Base-by-base conservation (phyloP, 2,329 filamentous ascomycete species). In the Pseudopyrenochaeta lycopersici region DNA sequence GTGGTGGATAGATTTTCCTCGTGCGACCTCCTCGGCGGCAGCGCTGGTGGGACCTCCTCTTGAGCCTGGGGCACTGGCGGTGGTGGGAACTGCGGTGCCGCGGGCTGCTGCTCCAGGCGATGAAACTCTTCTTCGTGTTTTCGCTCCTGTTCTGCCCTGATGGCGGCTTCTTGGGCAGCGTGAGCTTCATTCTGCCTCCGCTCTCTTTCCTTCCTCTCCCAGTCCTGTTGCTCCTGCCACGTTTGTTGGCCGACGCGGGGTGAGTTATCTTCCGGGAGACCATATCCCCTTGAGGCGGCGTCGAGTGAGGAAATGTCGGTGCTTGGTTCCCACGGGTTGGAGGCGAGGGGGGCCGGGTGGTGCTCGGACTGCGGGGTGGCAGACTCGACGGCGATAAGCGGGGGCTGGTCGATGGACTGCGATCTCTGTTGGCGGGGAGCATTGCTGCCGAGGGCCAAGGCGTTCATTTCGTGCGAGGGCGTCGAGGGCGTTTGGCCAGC, bases 401-500 rank as follows among this genome's bases (percentile, higher is more conserved):
- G 72, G 3, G 73, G 63, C 32, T 72, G 63, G 23, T 74, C 50
- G 17, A 51, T 35, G 1, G 59, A 56, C 15, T 60, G 45, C 10
- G 63, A 47, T 12, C 43, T 42, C 40, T 67, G 52, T 18, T 46
- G 7, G 4, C 56, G 39, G 7, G 60, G 40, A 7, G 55, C 49
- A 33, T 56, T 46, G 35, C 68, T 66, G 35, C 70, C 62, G 5
- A 80, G 45, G 2, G 69, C 72, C 31, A 80, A 54, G 11, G 74
- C 68, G 14, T 74, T 71, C 52, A 80, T 64, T 49, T 75, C 67
- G 12, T 80, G 73, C 5, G 71, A 67, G 3, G 70, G 69, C 7
- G 70, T 70, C 17, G 70, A 63, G 1, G 80, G 79, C 3, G 77
- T 78, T 31, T 72, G 73, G 21, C 68, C 64, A 3, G 78, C 67